These are phyloP conservation scores for Suillus brevipes DNA, from an alignment of 768 basidiomycete genomes.

Conservation along the genomic window DNA sequence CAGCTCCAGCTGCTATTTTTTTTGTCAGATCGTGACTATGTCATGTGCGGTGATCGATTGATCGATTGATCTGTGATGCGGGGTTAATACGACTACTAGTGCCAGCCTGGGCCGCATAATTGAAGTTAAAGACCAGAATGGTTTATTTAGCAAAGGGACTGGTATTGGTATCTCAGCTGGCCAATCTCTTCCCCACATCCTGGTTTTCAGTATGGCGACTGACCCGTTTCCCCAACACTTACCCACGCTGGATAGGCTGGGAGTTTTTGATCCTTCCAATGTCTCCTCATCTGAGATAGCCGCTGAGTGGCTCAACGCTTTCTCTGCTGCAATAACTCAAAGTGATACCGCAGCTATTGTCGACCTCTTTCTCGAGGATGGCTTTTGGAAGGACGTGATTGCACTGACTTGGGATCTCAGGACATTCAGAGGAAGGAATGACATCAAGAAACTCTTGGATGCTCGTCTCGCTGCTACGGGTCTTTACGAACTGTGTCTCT, in stretches of 20 bases:
- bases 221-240: conserved; percentile 24
- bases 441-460: conserved; percentile 40
- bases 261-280: conserved; percentile 22
- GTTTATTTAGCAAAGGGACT: not conserved
- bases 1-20: too few species aligned
- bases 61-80: too few species aligned
- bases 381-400: conserved; percentile 54
- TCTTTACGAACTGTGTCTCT: conserved; percentile 19
- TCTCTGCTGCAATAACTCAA: conserved; percentile 23
- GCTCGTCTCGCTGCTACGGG: conserved; percentile 37
- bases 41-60: too few species aligned
- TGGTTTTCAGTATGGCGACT: not conserved
- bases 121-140: not conserved
- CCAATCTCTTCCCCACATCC: not conserved
- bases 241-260: conserved; percentile 30
- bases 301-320: conserved; percentile 24
- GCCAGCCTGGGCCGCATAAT: too few species aligned
- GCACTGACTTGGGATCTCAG: conserved; percentile 59
- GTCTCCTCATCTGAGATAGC: conserved; percentile 24
- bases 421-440: conserved; percentile 41
- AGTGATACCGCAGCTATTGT: conserved; percentile 19
- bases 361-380: conserved; percentile 31
- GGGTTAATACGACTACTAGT: too few species aligned
- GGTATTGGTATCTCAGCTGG: not conserved
- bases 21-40: too few species aligned